Conservation (phyloP, 768 basidiomycete species). For the Daedalea quercina region DNA sequence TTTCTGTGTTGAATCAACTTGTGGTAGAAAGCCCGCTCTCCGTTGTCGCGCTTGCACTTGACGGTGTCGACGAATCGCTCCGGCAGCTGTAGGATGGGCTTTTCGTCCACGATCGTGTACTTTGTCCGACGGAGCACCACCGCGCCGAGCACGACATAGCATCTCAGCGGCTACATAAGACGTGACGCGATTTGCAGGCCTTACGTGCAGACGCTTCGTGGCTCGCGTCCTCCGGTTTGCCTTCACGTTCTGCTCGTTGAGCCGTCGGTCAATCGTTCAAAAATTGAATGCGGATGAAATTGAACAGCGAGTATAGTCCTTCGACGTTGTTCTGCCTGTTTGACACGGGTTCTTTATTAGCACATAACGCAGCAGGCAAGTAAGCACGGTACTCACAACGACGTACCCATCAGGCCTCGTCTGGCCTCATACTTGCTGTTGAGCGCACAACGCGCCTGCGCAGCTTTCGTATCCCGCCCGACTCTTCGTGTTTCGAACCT, state of each 20-base stretch:
- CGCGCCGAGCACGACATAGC: conserved; percentile 57
- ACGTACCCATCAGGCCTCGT: conserved; percentile 47
- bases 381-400: conserved; percentile 20
- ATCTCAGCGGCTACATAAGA: background rate
- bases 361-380: background rate
- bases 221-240: conserved; percentile 54
- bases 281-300: conserved; percentile 81
- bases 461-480: conserved; percentile 31
- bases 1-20: conserved; percentile 35
- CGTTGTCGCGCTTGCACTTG: conserved; percentile 66
- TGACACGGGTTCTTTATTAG: background rate
- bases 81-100: conserved; percentile 77
- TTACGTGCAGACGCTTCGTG: conserved; percentile 79
- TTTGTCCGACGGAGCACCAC: conserved; percentile 91
- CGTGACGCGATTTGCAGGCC: background rate
- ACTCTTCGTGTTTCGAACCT: conserved; percentile 57
- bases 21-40: conserved; percentile 77
- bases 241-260: conserved; percentile 71
- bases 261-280: conserved; percentile 72
- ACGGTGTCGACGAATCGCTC: conserved; percentile 64
- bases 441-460: conserved; percentile 34
- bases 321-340: conserved; percentile 82
- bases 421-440: conserved; percentile 38
- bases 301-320: conserved; percentile 84
- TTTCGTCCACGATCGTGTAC: conserved; percentile 64